Conservation (phyloP, 2,329 filamentous ascomycete species). For the Aspergillus pseudoviridinutans region DNA sequence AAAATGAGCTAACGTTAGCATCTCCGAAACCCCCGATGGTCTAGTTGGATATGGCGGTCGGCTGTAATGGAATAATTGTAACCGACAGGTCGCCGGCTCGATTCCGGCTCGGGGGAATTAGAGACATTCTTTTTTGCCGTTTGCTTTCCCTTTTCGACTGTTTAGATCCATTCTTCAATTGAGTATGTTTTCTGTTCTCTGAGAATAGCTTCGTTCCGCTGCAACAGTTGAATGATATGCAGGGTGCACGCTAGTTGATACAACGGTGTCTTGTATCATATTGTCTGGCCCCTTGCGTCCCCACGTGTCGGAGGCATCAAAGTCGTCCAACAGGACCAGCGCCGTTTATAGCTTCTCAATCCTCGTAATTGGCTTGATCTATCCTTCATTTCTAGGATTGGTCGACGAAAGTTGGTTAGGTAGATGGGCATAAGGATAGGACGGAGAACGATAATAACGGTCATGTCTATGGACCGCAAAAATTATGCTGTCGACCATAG, state of each 20-base stretch:
- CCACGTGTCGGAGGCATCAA: too few species aligned
- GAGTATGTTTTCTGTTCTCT: neutral
- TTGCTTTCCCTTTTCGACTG: neutral
- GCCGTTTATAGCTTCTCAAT: too few species aligned
- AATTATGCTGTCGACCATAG: too few species aligned
- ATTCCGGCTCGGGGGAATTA: neutral
- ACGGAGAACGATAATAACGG: too few species aligned
- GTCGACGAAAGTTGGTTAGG: too few species aligned
- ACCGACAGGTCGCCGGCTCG: neutral
- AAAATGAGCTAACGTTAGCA: neutral
- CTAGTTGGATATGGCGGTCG: neutral
- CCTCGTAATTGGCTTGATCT: too few species aligned
- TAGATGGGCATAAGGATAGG: too few species aligned
- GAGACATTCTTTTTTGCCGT: neutral
- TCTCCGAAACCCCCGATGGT: neutral
- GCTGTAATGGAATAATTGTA: neutral
- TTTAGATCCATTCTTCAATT: neutral
- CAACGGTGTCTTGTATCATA: too few species aligned
- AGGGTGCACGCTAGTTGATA: neutral
- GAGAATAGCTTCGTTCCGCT: neutral
- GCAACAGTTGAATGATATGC: neutral
- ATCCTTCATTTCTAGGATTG: too few species aligned
- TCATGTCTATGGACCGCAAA: too few species aligned
- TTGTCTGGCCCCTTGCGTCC: too few species aligned
- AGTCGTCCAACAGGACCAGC: too few species aligned